phyloP scores from a whole-genome alignment of 1,139 yeast species.

The Yamadazyma sp. region DNA sequence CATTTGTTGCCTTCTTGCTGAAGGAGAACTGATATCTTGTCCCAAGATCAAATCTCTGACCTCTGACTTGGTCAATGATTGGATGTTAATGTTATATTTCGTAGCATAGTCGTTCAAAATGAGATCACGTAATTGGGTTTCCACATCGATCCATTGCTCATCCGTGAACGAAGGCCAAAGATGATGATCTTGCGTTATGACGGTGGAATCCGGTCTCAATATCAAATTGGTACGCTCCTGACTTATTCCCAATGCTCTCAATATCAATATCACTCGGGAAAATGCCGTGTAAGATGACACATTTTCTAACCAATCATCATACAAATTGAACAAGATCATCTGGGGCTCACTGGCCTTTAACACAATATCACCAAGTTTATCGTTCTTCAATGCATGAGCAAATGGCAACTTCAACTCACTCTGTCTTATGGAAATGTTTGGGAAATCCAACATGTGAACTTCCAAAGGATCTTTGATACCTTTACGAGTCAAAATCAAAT shows the following conservation, averaged over 20 bases:
- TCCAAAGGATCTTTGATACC: slow-evolving; percentile 94
- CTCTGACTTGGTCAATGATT: slow-evolving; percentile 88
- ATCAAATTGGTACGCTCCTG: slow-evolving; percentile 76
- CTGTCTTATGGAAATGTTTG: slow-evolving; percentile 85
- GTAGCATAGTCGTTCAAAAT: slow-evolving; percentile 83
- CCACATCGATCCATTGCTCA: slow-evolving; percentile 92
- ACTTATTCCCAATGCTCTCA: slow-evolving; percentile 78
- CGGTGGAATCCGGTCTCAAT: slow-evolving; percentile 70
- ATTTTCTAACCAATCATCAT: slow-evolving; percentile 89
- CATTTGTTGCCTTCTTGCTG: slow-evolving; percentile 73
- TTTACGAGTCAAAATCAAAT: slow-evolving; percentile 83
- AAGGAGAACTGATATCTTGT: slow-evolving; percentile 89
- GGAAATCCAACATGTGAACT: slow-evolving; percentile 96
- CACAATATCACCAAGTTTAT: slow-evolving; percentile 76
- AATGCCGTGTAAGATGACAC: slow-evolving; percentile 93
- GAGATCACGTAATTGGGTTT: slow-evolving; percentile 81
- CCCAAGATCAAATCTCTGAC: slow-evolving; percentile 93
- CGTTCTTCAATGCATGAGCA: slow-evolving; percentile 80
- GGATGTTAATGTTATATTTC: slow-evolving; percentile 81
- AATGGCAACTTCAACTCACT: slow-evolving; percentile 90
- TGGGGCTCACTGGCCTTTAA: slow-evolving; percentile 89
- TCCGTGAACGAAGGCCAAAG: slow-evolving; percentile 89
- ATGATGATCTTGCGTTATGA: slow-evolving; percentile 73
- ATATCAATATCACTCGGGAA: slow-evolving; percentile 75
- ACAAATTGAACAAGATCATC: slow-evolving; percentile 85